Base-by-base conservation (phyloP, 129 eudicot genomes). In the Gnaphalium uliginosum region DNA sequence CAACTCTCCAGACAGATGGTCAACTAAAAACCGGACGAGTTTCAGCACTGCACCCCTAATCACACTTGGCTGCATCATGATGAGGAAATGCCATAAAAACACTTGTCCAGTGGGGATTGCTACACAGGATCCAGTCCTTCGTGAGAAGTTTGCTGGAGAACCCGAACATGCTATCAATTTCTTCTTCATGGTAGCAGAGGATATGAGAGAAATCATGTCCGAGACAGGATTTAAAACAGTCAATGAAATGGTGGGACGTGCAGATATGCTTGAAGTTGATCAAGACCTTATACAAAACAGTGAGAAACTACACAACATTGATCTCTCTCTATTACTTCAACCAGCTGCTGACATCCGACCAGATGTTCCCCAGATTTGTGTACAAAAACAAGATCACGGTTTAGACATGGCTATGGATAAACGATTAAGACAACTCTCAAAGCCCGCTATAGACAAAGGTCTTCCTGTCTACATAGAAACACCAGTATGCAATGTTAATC, bases 161-260 rank as follows among this genome's bases (percentile, higher is more conserved):
- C 97, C 99, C 0, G 97, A 91, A 66, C 99, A 94, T 35, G 99
- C 90, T 14, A 94, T 94, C 68, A 94, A 94, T 64, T 94, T 90
- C 85, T 94, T 94, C 83, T 94, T 94, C 86, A 94, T 94, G 99
- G 73, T 94, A 57, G 98, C 98, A n/a, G 98, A 91, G 80, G 99
- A 94, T 77, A 84, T 91, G 72, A 79, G 99, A 61, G 97, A 94
- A 82, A 87, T 94, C 62, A 94, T 94, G 99, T 83, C 97, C 41
- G 80, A 87, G 66, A 88, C 85, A 76, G 97, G 99, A 2, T 79
- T 94, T 37, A 73, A 94, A 39, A 85, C 89, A 0, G 75, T 94
- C 51, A 91, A 79, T 35, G 99, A 94, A 75, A 94, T 94, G 97
- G 93, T 94, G 56, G 99, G 99, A 54, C 99, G 99, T 50, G 79